Base-by-base conservation (phyloP, 495 filamentous ascomycete species). In the Penicillium soppii region DNA sequence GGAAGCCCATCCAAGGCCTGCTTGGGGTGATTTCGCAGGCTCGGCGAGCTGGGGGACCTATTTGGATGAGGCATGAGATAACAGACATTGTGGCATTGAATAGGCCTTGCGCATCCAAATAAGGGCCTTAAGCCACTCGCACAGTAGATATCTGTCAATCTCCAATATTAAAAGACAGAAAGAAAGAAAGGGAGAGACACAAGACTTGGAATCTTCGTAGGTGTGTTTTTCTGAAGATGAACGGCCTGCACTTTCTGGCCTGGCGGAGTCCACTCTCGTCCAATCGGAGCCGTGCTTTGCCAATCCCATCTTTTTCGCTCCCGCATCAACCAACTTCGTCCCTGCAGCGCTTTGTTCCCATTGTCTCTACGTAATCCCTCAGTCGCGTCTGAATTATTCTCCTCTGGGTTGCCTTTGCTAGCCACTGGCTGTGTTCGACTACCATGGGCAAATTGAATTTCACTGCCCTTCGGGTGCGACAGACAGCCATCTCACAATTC, bases 371-470 rank as follows among this genome's bases (percentile, higher is more conserved):
- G n/a, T 22, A 16, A 49, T 50, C 16, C 12, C 21, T 33, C 27
- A 20, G 21, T 47, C 44, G 30, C 44, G n/a, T 47, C 20, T 27
- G 30, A 37, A 25, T 26, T 33, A 1, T 29, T 47, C 36, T 36
- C 16, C 15, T 37, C 30, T 12, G 10, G 30, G n/a, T 23, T 7
- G 12, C 16, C 26, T 22, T 22, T 23, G 13, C 13, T 22, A 20
- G 43, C 22, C 25, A 30, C n/a, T 10, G 37, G 50, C 30, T 17
- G 43, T 30, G 30, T 39, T 20, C 13, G 19, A 44, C 47, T 42
- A 55, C 52, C 30, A 88, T 88, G 85, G 82, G 85, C 58, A 83
- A 85, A 62, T 81, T 83, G 70, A 80, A 90, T 65, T 78, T 94
- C 68, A 82, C 82, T 57, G 78, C 91, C 50, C 74, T 88, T 44